Evolutionary conservation across 1,284 basidiomycete genomes (phyloP).

Genomic region (Phenoliferia sp.): DNA sequence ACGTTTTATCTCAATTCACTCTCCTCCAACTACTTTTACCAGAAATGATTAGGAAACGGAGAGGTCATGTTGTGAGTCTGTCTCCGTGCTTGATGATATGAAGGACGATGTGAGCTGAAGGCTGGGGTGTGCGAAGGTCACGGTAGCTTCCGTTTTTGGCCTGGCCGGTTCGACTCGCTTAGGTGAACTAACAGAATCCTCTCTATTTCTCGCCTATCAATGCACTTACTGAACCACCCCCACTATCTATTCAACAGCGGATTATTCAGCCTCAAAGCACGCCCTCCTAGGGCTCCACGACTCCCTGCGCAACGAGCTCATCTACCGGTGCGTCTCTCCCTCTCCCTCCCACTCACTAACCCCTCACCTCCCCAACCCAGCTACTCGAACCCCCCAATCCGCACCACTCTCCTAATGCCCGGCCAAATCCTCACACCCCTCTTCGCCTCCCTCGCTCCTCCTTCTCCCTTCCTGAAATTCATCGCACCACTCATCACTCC

Average conservation of each 20-base stretch:
- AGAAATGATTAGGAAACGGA: constrained; percentile 30
- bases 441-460: background rate
- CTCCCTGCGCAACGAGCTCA: constrained; percentile 37
- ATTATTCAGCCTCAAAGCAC: constrained; percentile 42
- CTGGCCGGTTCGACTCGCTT: background rate
- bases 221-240: background rate
- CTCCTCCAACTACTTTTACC: constrained; percentile 38
- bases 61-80: constrained; percentile 32
- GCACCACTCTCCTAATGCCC: constrained; percentile 5
- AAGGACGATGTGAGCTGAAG: background rate
- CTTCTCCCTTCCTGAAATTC: background rate
- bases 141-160: constrained; percentile 3
- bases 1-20: constrained; percentile 37
- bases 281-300: constrained; percentile 40
- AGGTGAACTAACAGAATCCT: background rate
- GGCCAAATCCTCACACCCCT: background rate
- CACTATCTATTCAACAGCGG: constrained; percentile 12
- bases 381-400: background rate
- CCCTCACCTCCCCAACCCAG: background rate
- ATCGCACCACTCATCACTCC: background rate
- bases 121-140: constrained; percentile 6
- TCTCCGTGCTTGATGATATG: background rate
- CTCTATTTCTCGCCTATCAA: background rate
- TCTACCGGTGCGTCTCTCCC: background rate
- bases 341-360: background rate